Evolutionary conservation across 2,329 filamentous ascomycete species (phyloP), one percentile per base, ranked within the genome.

Genomic region (Scolecobasidium constrictum): DNA sequence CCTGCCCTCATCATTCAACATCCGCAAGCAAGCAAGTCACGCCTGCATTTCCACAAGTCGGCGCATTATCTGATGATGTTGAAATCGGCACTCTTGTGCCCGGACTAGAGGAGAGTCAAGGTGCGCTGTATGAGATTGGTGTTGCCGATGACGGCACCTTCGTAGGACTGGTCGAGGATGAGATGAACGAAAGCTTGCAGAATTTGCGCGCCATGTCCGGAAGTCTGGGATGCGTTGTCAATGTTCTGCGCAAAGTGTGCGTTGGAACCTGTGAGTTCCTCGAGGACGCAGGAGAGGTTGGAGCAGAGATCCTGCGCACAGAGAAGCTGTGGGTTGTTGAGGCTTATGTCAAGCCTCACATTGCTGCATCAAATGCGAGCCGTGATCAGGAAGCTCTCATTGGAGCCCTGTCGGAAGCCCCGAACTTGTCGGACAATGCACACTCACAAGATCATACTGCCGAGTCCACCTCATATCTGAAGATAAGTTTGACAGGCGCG

Each of bases 61-160:
- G 67, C 5, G 66, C 82, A 33, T 67, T 87, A 5, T 78, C 67
- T 18, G 62, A 65, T 12, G 69, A 69, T 23, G 65, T 66, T 18
- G 68, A 71, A 49, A 72, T 73, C 5, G 66, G 67, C 34, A 72
- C 68, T 39, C 62, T 80, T 22, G 61, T 78, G 11, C 74, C 88
- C 2, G 87, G 92, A 0, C 67, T 98, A 6, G 90, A 96, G 57
- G 88, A 94, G 58, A 95, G 87, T 13, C 82, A 86, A 50, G 92
- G 92, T 4, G 92, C 92, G 1, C 63, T 96, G 39, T 98, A 98
- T 53, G 90, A 98, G 60, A 94, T 98, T 59, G 92, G 92, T 0
- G 87, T 98, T 7, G 83, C 88, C 20, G 92, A 98, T 59, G 87
- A 96, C 64, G 92, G 92, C 5, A 86, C 83, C 0, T 78, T 98